A percentile compares a stretch with the other conserved stretches of the same genome.
phyloP scores from a whole-genome alignment of 2,329 filamentous ascomycete genomes.

The Trichophyton verrucosum region DNA sequence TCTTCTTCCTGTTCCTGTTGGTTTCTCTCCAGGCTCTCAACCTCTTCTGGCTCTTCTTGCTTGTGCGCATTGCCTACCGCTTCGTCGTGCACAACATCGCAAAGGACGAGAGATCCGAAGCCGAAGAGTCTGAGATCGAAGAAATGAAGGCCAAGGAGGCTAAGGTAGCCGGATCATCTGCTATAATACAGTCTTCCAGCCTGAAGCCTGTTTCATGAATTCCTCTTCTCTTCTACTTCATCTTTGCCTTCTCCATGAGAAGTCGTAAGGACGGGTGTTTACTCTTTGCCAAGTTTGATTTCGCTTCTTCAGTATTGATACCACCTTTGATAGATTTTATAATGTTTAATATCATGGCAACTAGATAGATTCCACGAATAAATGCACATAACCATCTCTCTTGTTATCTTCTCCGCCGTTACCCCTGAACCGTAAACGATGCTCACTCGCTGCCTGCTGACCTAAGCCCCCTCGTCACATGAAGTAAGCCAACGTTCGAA shows the following conservation, averaged over 20 bases:
- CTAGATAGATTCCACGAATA: neutral
- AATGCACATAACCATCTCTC: neutral
- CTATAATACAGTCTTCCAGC: neutral
- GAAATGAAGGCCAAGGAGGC: neutral
- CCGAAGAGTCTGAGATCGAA: constrained; percentile 27
- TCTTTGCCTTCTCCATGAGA: neutral
- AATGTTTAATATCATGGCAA: constrained; percentile 3
- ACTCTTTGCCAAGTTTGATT: neutral
- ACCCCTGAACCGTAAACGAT: too few species aligned
- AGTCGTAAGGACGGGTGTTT: neutral
- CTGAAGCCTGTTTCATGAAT: neutral
- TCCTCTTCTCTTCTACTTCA: too few species aligned
- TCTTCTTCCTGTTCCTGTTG: constrained; percentile 34
- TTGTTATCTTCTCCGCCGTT: too few species aligned
- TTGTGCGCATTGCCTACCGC: constrained; percentile 33
- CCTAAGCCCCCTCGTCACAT: neutral
- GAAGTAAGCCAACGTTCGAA: neutral
- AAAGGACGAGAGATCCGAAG: constrained; percentile 35
- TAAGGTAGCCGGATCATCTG: neutral
- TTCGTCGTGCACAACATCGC: constrained; percentile 29
- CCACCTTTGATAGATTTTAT: neutral
- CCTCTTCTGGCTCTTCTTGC: constrained; percentile 37
- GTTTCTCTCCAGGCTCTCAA: constrained; percentile 36
- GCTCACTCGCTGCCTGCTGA: neutral
- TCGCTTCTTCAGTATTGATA: constrained; percentile 4